A percentile compares a stretch with the other conserved stretches of the same genome.
phyloP scores from a whole-genome alignment of 257 asterid genomes.

The Fraxinus cuspidata region DNA sequence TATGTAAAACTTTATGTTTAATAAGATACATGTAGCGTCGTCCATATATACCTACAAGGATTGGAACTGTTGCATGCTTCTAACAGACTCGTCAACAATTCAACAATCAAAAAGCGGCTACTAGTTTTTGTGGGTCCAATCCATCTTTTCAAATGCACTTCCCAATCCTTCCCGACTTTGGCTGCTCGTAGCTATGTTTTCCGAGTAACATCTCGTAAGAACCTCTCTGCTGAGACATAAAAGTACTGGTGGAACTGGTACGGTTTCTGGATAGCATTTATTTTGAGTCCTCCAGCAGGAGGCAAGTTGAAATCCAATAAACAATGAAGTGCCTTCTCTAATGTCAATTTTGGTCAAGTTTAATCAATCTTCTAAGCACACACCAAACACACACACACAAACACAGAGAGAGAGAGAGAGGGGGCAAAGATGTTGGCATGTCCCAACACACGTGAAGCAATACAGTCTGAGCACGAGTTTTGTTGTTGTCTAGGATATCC shows the following conservation, averaged over 20 bases:
- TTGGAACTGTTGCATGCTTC: slow-evolving; percentile 9
- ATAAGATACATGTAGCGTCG: too few relatives aligned
- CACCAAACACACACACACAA: slow-evolving; percentile 22
- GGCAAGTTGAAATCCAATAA: slow-evolving; percentile 33
- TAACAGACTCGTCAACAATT: slow-evolving; percentile 44
- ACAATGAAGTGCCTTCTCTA: slow-evolving; percentile 27
- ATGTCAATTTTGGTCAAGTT: slow-evolving; percentile 23
- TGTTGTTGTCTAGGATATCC: slow-evolving; percentile 57
- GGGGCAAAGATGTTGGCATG: slow-evolving; percentile 48
- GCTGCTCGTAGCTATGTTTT: too few relatives aligned
- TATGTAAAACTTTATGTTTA: too few relatives aligned
- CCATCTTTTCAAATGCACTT: too few relatives aligned
- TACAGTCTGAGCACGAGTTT: slow-evolving; percentile 51
- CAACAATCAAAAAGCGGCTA: slow-evolving; percentile 27
- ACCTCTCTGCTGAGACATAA: too few relatives aligned
- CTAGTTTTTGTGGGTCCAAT: neutral
- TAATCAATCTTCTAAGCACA: neutral
- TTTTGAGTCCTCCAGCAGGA: slow-evolving; percentile 44
- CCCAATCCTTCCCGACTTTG: too few relatives aligned
- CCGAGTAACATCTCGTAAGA: too few relatives aligned
- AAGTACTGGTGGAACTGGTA: neutral
- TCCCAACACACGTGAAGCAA: slow-evolving; percentile 68
- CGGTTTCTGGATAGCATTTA: slow-evolving; percentile 21
- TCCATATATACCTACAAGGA: too few relatives aligned
- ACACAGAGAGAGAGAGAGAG: slow-evolving; percentile 22